phyloP scores from a whole-genome alignment of 2,329 filamentous ascomycete species.

The Talaromyces atroroseus region DNA sequence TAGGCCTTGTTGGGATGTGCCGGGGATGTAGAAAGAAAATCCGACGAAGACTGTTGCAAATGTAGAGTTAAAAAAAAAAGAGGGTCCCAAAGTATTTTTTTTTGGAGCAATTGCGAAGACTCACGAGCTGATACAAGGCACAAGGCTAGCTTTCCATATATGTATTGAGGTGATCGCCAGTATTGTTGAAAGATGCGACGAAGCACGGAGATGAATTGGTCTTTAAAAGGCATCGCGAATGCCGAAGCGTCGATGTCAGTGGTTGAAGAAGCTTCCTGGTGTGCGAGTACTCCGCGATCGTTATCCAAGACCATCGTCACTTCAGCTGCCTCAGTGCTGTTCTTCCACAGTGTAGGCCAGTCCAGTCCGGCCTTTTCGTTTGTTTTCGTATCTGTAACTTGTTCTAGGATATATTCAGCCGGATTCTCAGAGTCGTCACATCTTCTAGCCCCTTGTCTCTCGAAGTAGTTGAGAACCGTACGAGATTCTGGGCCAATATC shows the following conservation, averaged over 20 bases:
- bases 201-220: slow-evolving; percentile 62
- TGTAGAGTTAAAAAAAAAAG: too few species aligned
- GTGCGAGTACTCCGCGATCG: too few species aligned
- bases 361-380: not conserved
- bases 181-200: slow-evolving; percentile 79
- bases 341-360: not conserved
- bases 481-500: slow-evolving; percentile 55
- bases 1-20: too few species aligned
- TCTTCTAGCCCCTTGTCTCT: slow-evolving; percentile 52
- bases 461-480: slow-evolving; percentile 59
- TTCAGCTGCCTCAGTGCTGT: not conserved
- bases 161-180: slow-evolving; percentile 80
- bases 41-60: too few species aligned
- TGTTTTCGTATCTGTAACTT: slow-evolving; percentile 41
- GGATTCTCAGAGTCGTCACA: too few species aligned
- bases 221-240: slow-evolving; percentile 32
- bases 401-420: slow-evolving; percentile 68
- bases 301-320: not conserved
- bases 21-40: too few species aligned
- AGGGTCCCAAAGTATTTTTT: too few species aligned
- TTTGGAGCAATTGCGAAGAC: too few species aligned
- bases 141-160: slow-evolving; percentile 71
- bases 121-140: too few species aligned
- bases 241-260: not conserved
- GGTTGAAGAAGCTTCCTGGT: too few species aligned